These are phyloP conservation scores for Hypoxylon lenormandii DNA, from an alignment of 495 filamentous ascomycete genomes.

Conservation along the genomic window DNA sequence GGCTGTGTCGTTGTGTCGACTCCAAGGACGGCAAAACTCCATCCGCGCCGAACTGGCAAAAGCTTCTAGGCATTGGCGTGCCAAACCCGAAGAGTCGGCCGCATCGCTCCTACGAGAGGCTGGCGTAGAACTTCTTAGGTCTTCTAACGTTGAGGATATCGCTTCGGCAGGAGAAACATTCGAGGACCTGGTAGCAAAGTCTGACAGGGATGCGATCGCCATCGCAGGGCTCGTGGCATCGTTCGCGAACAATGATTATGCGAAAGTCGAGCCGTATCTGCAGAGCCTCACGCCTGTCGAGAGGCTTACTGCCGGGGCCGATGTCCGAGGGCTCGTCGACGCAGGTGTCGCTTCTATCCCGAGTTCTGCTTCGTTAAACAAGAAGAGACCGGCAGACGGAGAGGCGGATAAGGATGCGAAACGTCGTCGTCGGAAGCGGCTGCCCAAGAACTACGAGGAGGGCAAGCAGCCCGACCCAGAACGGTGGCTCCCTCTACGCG, in stretches of 20 bases:
- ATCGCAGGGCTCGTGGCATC: conserved; percentile 86
- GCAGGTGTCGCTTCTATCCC: conserved; percentile 78
- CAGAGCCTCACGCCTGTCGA: conserved; percentile 73
- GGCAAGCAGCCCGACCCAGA: conserved; percentile 86
- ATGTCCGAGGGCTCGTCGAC: conserved; percentile 76
- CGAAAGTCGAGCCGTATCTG: conserved; percentile 69
- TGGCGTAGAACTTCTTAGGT: conserved; percentile 80
- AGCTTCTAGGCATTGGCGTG: conserved; percentile 84
- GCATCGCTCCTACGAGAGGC: conserved; percentile 79
- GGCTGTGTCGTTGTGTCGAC: conserved; percentile 81
- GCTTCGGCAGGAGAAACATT: conserved; percentile 79
- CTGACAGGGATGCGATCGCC: conserved; percentile 72
- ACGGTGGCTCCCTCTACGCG: conserved; percentile 88
- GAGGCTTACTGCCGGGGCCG: conserved; percentile 73
- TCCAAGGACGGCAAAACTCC: conserved; percentile 79
- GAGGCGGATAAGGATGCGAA: conserved; percentile 68
- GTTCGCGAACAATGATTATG: conserved; percentile 74
- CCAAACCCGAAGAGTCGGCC: conserved; percentile 59
- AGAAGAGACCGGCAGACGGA: conserved; percentile 70
- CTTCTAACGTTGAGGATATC: conserved; percentile 73
- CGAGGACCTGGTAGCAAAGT: conserved; percentile 69
- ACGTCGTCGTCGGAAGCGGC: conserved; percentile 75
- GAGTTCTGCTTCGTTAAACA: conserved; percentile 52
- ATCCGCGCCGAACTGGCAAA: conserved; percentile 78
- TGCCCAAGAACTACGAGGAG: conserved; percentile 81